phyloP scores from a whole-genome alignment of 768 basidiomycete genomes.

The Pholiota molesta region DNA sequence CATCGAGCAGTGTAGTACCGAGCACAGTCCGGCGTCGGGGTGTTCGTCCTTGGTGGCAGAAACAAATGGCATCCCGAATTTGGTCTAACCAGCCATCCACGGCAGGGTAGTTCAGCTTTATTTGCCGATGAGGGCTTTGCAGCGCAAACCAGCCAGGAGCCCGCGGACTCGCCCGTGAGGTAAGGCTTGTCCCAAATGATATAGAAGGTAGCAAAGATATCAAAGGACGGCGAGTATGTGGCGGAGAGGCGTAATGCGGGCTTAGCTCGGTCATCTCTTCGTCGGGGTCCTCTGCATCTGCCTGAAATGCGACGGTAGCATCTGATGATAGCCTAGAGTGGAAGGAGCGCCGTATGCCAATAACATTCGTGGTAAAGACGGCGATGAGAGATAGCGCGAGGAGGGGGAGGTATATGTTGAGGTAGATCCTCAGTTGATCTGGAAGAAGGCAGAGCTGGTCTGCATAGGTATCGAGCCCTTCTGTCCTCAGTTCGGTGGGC shows the following conservation, averaged over 20 bases:
- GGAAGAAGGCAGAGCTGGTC: slow-evolving; percentile 81
- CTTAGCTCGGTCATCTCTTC: slow-evolving; percentile 10
- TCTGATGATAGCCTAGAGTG: slow-evolving; percentile 12
- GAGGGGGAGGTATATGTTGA: slow-evolving; percentile 71
- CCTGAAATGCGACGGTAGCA: slow-evolving; percentile 1
- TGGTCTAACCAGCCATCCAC: slow-evolving; percentile 3
- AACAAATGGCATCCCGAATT: slow-evolving; percentile 5
- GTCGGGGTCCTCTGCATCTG: slow-evolving; percentile 8
- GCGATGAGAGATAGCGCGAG: slow-evolving; percentile 58
- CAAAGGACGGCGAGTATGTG: slow-evolving; percentile 9
- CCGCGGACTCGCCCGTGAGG: slow-evolving; percentile 6
- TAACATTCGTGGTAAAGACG: slow-evolving; percentile 29
- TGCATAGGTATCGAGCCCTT: slow-evolving; percentile 36
- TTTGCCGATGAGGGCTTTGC: slow-evolving; percentile 14
- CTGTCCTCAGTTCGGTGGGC: slow-evolving; percentile 27
- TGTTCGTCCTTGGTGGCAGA: slow-evolving; percentile 9
- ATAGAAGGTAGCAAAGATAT: background rate
- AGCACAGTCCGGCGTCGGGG: slow-evolving; percentile 27
- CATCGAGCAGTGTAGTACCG: slow-evolving; percentile 37
- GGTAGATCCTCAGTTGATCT: slow-evolving; percentile 80
- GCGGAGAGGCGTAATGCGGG: slow-evolving; percentile 8
- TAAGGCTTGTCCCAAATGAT: background rate
- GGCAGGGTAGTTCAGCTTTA: slow-evolving; percentile 2
- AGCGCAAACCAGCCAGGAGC: slow-evolving; percentile 21
- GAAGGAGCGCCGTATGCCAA: background rate